phyloP scores from a whole-genome alignment of 768 basidiomycete species.

The Suillus subalutaceus region DNA sequence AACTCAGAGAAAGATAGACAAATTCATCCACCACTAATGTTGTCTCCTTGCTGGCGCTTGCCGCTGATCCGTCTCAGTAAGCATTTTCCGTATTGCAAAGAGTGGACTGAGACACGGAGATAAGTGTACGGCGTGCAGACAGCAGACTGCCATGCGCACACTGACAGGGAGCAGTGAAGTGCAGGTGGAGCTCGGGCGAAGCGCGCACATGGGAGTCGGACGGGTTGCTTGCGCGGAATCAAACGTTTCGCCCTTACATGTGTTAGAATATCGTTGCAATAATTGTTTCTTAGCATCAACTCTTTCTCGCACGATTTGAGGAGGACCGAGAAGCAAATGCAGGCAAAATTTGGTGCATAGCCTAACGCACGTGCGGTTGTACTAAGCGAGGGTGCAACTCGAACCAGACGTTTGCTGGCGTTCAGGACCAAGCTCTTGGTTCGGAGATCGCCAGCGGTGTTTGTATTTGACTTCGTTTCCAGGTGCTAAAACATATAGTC shows the following conservation, averaged over 20 bases:
- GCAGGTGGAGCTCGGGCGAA: too few species aligned
- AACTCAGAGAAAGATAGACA: not conserved
- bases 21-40: not conserved
- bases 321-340: not conserved
- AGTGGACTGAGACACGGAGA: too few species aligned
- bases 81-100: not conserved
- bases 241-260: too few species aligned
- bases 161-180: too few species aligned
- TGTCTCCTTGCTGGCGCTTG: not conserved
- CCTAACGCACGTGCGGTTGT: too few species aligned
- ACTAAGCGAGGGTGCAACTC: not conserved
- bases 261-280: too few species aligned
- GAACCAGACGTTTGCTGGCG: not conserved
- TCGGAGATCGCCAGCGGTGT: not conserved
- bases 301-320: not conserved
- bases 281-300: not conserved
- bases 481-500: not conserved
- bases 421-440: not conserved
- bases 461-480: not conserved
- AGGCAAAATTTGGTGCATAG: not conserved
- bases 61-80: not conserved
- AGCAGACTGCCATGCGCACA: too few species aligned
- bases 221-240: too few species aligned
- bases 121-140: too few species aligned
- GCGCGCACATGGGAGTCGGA: too few species aligned